Evolutionary conservation across 1,284 basidiomycete species (phyloP).

Genomic region (Papiliotrema terrestris): DNA sequence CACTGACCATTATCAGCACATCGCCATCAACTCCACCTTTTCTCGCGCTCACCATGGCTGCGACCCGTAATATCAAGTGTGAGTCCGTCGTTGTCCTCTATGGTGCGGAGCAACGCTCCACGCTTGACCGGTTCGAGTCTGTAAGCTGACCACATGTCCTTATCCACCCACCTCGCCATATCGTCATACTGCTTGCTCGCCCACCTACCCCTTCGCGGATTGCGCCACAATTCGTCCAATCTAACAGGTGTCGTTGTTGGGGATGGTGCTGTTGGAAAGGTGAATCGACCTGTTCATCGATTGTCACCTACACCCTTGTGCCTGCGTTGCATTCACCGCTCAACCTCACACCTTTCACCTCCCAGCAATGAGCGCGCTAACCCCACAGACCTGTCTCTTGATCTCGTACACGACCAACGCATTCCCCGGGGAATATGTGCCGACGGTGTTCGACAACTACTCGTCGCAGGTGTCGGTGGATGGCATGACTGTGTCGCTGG

Average conservation of each 20-base stretch:
- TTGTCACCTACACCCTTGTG: no score
- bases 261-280: constrained; percentile 99
- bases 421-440: constrained; percentile 88
- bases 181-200: no score
- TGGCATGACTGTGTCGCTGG: constrained; percentile 95
- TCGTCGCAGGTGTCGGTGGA: constrained; percentile 85
- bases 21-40: background rate
- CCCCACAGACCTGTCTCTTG: constrained; percentile 79
- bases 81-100: background rate
- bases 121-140: background rate
- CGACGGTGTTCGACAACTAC: constrained; percentile 62
- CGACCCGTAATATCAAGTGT: constrained; percentile 36
- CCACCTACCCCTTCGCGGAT: background rate
- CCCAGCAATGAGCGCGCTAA: no score
- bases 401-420: constrained; percentile 96
- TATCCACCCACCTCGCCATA: background rate
- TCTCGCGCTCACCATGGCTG: constrained; percentile 15
- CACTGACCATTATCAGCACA: background rate
- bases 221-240: no score
- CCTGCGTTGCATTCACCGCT: no score
- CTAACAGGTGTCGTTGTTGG: constrained; percentile 78
- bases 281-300: constrained; percentile 45
- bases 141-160: background rate
- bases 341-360: background rate
- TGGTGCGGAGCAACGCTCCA: no score